Conservation (phyloP, 2,329 filamentous ascomycete species). For the Rutstroemia sp. region DNA sequence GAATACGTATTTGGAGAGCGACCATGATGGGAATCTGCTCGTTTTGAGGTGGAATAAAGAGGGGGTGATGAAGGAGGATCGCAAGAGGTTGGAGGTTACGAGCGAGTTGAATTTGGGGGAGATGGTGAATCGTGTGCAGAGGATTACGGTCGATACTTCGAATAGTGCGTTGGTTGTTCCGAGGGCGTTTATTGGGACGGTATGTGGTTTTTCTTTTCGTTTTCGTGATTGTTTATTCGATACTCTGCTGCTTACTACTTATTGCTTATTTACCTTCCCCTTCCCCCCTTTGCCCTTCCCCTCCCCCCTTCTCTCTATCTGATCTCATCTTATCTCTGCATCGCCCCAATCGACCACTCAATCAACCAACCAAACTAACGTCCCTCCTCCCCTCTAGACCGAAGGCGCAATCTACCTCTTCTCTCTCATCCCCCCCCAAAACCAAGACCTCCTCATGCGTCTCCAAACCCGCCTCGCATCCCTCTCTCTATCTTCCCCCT, state of each 20-base stretch:
- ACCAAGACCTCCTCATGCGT: slow-evolving; percentile 73
- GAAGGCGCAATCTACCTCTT: slow-evolving; percentile 91
- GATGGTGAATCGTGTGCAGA: slow-evolving; percentile 83
- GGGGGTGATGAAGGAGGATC: slow-evolving; percentile 69
- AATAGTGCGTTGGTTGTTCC: slow-evolving; percentile 65
- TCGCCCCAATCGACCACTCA: no score
- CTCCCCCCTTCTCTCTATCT: no score
- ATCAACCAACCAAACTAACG: not conserved
- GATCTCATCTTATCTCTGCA: no score
- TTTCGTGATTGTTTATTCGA: no score
- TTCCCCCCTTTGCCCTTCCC: not conserved
- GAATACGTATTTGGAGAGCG: slow-evolving; percentile 73
- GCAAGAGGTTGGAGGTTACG: slow-evolving; percentile 60
- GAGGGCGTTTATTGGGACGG: slow-evolving; percentile 81
- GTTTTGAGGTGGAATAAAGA: slow-evolving; percentile 67
- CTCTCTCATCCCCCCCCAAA: slow-evolving; percentile 63
- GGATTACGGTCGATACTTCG: slow-evolving; percentile 59
- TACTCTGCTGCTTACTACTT: no score
- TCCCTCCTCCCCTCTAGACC: slow-evolving; percentile 46
- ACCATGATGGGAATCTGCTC: slow-evolving; percentile 81
- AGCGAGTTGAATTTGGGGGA: slow-evolving; percentile 84
- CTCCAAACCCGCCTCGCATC: slow-evolving; percentile 68
- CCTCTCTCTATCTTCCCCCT: not conserved
- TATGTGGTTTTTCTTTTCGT: slow-evolving; percentile 37
- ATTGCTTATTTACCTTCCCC: not conserved